Percentiles rank a stretch among this genome's conserved stretches.
Conservation (phyloP, 2,329 filamentous ascomycete genomes). For the Tolypocladium ovalisporum region DNA sequence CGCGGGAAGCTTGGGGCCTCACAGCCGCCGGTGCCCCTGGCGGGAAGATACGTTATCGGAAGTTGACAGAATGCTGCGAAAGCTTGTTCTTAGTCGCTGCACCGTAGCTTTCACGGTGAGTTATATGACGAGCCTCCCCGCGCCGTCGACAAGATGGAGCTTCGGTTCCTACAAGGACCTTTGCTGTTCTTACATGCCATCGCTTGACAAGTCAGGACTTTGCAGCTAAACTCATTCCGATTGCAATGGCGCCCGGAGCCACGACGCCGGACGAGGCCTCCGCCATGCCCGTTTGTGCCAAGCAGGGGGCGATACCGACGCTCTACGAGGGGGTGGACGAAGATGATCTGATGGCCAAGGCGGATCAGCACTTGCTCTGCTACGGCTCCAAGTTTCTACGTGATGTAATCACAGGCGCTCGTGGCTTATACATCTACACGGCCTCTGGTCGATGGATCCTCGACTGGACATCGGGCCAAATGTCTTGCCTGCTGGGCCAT, state of each 20-base stretch:
- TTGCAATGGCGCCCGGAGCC: slow-evolving; percentile 12
- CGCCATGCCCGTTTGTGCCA: background rate
- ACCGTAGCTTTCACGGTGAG: background rate
- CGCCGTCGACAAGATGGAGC: background rate
- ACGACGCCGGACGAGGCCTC: slow-evolving; percentile 3
- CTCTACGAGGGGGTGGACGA: slow-evolving; percentile 12
- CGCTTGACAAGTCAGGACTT: background rate
- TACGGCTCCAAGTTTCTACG: slow-evolving; percentile 15
- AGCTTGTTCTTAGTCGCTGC: background rate
- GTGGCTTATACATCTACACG: slow-evolving; percentile 35
- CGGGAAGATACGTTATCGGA: slow-evolving; percentile 8
- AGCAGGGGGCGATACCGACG: slow-evolving; percentile 5
- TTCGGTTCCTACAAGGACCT: background rate
- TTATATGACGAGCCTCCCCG: background rate
- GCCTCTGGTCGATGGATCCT: slow-evolving; percentile 34
- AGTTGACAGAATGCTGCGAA: background rate
- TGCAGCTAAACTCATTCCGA: too few species aligned
- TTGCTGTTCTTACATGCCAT: background rate
- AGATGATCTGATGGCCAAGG: slow-evolving; percentile 10
- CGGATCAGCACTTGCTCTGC: slow-evolving; percentile 13
- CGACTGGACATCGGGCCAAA: slow-evolving; percentile 51
- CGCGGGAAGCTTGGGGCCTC: slow-evolving; percentile 1
- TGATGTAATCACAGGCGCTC: slow-evolving; percentile 29
- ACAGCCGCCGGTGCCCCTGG: background rate
- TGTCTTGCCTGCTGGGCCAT: slow-evolving; percentile 48